These are phyloP conservation scores for Aspergillus amoenus DNA, from an alignment of 2,329 filamentous ascomycete genomes.

Conservation along the genomic window DNA sequence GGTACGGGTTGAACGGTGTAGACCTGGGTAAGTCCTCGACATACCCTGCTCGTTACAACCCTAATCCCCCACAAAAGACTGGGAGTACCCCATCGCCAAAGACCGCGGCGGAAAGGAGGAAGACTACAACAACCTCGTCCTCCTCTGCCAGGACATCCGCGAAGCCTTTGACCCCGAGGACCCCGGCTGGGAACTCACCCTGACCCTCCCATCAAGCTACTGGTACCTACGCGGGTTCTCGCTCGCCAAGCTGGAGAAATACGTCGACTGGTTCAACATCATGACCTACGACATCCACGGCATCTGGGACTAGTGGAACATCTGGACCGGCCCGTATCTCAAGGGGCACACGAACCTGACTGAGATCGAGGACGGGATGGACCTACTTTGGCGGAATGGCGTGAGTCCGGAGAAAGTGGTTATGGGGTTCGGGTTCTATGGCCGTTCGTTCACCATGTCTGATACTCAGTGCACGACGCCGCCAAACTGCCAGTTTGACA, in stretches of 20 bases:
- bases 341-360: not conserved
- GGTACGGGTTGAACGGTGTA: not conserved
- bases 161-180: not conserved
- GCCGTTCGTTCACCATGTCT: not conserved
- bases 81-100: constrained; percentile 4
- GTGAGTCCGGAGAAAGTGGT: not conserved
- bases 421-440: not conserved
- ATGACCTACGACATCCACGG: constrained; percentile 24
- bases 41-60: too few species aligned
- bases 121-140: constrained; percentile 6
- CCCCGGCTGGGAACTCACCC: not conserved
- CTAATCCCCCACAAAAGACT: not conserved
- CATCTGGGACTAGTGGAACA: constrained; percentile 17
- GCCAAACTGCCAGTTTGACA: not conserved
- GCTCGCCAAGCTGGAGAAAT: not conserved
- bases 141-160: not conserved
- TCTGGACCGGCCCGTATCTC: not conserved
- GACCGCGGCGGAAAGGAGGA: constrained; percentile 6
- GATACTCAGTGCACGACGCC: not conserved
- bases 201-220: constrained; percentile 5
- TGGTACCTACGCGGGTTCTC: constrained; percentile 13
- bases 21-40: not conserved
- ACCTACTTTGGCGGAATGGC: not conserved
- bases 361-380: not conserved
- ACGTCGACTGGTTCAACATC: constrained; percentile 18